These are phyloP conservation scores for Lotus japonicus DNA, from an alignment of 306 rosid species.

Conservation along the genomic window DNA sequence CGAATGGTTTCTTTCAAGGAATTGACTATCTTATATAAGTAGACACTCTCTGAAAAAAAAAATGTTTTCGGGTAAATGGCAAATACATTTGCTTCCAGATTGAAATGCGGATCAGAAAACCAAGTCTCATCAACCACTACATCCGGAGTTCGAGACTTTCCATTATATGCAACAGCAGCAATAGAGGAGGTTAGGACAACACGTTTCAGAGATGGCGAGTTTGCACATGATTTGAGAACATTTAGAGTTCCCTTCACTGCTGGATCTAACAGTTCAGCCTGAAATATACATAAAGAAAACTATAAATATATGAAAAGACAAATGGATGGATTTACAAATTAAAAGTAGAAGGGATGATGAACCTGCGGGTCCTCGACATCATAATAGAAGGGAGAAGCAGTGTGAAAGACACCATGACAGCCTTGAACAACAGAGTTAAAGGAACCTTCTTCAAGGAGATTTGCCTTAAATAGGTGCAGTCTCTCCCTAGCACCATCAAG, in stretches of 20 bases:
- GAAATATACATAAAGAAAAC: background rate
- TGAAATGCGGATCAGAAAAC: slow-evolving; percentile 25
- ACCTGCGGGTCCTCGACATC: slow-evolving; percentile 43
- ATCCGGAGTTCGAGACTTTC: slow-evolving; percentile 23
- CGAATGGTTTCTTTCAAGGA: background rate
- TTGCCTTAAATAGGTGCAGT: slow-evolving; percentile 36
- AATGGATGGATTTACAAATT: background rate
- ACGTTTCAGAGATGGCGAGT: slow-evolving; percentile 20
- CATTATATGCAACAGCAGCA: slow-evolving; percentile 19
- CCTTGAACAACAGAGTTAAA: slow-evolving; percentile 41
- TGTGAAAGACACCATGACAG: slow-evolving; percentile 50
- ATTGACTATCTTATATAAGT: background rate
- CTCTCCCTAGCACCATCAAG: slow-evolving; percentile 60
- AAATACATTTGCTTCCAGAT: background rate
- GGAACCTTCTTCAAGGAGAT: slow-evolving; percentile 48
- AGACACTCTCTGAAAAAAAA: background rate
- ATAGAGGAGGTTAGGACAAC: slow-evolving; percentile 26
- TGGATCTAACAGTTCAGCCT: slow-evolving; percentile 27
- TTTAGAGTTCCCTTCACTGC: slow-evolving; percentile 30
- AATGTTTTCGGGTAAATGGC: background rate
- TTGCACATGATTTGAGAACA: slow-evolving; percentile 21
- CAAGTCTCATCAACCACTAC: slow-evolving; percentile 33
- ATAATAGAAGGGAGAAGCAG: slow-evolving; percentile 40
- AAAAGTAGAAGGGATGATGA: background rate
- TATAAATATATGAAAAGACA: too few relatives aligned